These are phyloP conservation scores for Vigna angularis DNA, from an alignment of 306 rosid species.

Conservation along the genomic window DNA sequence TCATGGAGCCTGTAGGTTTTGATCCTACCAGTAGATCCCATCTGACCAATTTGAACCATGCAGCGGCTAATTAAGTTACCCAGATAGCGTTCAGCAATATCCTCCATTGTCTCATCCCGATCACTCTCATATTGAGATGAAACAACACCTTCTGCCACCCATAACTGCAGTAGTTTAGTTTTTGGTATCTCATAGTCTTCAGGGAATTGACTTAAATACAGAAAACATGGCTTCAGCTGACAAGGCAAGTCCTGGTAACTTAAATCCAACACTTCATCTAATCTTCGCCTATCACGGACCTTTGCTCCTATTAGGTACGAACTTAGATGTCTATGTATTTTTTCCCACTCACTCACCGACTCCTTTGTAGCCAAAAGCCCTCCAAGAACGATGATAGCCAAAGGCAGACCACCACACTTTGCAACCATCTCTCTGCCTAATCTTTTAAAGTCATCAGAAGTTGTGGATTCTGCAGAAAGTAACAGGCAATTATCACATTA, in stretches of 20 bases:
- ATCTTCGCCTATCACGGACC: constrained; percentile 43
- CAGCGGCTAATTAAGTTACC: constrained; percentile 53
- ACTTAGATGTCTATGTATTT: constrained; percentile 36
- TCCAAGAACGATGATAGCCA: constrained; percentile 64
- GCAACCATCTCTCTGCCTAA: constrained; percentile 61
- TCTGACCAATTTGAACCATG: constrained; percentile 60
- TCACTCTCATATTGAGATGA: constrained; percentile 46
- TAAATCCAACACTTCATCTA: constrained; percentile 54
- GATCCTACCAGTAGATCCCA: constrained; percentile 53
- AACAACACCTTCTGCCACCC: constrained; percentile 66
- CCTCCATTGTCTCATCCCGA: constrained; percentile 50
- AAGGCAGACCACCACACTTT: constrained; percentile 62
- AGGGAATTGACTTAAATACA: constrained; percentile 61
- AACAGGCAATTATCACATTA: neutral
- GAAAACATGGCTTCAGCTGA: constrained; percentile 60
- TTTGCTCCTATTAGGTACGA: constrained; percentile 49
- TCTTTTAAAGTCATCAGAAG: constrained; percentile 37
- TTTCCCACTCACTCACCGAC: constrained; percentile 52
- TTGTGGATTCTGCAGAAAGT: constrained; percentile 41
- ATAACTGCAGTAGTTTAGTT: constrained; percentile 49
- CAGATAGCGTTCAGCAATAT: constrained; percentile 51
- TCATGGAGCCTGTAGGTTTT: constrained; percentile 64
- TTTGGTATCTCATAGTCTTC: constrained; percentile 59
- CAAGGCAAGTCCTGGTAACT: constrained; percentile 57
- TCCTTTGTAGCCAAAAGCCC: constrained; percentile 63